A percentile compares a stretch with the other conserved stretches of the same genome.
Conservation (phyloP, 805 yeast species). For the Kuraishia piskuri region DNA sequence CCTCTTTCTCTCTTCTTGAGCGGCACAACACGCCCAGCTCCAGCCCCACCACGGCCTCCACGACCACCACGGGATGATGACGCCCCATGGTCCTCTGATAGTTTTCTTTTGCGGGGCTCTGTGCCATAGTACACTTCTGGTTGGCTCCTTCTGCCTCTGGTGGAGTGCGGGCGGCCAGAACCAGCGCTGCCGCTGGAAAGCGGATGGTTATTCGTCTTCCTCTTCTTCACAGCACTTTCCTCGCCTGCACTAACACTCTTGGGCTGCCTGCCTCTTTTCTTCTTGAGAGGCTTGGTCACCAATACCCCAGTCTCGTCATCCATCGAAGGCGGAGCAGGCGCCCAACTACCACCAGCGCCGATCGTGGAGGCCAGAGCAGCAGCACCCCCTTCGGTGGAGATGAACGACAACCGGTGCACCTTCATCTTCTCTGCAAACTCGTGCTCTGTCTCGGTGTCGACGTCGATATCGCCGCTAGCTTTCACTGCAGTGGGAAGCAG, state of each 20-base stretch:
- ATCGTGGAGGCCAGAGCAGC: background rate
- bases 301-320: background rate
- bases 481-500: slow-evolving; percentile 9
- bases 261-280: background rate
- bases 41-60: background rate
- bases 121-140: background rate
- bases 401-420: slow-evolving; percentile 27
- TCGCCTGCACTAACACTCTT: background rate
- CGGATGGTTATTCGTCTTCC: background rate
- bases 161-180: background rate
- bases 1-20: slow-evolving; percentile 8
- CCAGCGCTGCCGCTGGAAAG: background rate
- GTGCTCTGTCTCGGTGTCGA: slow-evolving; percentile 39
- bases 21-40: background rate
- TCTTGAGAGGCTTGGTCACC: background rate
- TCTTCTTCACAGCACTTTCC: background rate
- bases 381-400: slow-evolving; percentile 8
- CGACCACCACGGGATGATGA: background rate
- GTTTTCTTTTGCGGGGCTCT: background rate
- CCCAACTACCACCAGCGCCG: background rate
- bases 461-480: slow-evolving; percentile 23
- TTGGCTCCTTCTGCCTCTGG: background rate
- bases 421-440: slow-evolving; percentile 42
- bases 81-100: background rate
- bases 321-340: background rate